Evolutionary conservation across 805 yeast genomes (phyloP).

Genomic region (Debaryomyces castellii): DNA sequence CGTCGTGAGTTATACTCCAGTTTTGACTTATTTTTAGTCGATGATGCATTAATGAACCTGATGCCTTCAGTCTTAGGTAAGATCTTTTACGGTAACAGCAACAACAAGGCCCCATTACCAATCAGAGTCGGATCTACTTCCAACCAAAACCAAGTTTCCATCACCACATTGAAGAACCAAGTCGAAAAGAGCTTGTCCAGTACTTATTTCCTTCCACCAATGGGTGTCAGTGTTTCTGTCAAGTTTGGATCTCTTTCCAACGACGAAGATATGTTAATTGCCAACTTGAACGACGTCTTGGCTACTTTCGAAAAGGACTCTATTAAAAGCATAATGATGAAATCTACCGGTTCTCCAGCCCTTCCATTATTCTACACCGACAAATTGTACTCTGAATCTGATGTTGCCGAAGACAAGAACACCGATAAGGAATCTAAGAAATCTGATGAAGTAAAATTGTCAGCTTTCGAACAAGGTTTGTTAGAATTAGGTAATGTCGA

Average conservation of each 20-base stretch:
- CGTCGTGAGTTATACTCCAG: constrained; percentile 69
- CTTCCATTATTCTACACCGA: constrained; percentile 79
- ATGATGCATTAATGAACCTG: constrained; percentile 75
- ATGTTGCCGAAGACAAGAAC: constrained; percentile 41
- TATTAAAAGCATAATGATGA: constrained; percentile 61
- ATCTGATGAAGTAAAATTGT: constrained; percentile 40
- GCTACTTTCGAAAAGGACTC: constrained; percentile 42
- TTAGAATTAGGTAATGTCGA: constrained; percentile 80
- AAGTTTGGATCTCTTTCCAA: constrained; percentile 58
- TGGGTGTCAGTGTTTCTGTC: constrained; percentile 66
- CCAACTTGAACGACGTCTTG: constrained; percentile 59
- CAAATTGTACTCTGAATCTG: constrained; percentile 46
- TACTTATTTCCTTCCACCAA: constrained; percentile 65
- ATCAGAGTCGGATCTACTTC: constrained; percentile 22
- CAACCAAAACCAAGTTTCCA: constrained; percentile 43
- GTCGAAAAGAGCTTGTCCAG: constrained; percentile 57
- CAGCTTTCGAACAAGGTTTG: constrained; percentile 72
- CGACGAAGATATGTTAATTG: constrained; percentile 47
- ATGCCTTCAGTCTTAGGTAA: constrained; percentile 86
- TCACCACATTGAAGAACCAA: constrained; percentile 53
- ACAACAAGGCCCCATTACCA: constrained; percentile 55
- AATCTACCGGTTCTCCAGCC: constrained; percentile 73
- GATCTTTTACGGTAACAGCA: constrained; percentile 56
- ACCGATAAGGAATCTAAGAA: constrained; percentile 18
- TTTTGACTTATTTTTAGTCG: constrained; percentile 79